phyloP scores from a whole-genome alignment of 495 filamentous ascomycete species.

The Talaromyces trachyspermus region DNA sequence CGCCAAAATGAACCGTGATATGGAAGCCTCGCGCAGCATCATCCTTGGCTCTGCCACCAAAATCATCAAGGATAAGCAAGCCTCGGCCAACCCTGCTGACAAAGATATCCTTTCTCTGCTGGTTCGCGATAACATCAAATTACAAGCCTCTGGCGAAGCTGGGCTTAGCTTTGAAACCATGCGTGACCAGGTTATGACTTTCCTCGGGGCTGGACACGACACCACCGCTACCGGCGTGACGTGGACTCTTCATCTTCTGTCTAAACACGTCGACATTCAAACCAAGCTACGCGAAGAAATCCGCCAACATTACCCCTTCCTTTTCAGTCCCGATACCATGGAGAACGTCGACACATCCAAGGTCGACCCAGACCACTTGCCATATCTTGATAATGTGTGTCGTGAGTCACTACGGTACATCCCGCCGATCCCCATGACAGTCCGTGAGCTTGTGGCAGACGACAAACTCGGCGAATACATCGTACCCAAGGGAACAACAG shows the following conservation, averaged over 20 bases:
- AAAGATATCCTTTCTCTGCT: slow-evolving; percentile 43
- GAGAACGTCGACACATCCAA: slow-evolving; percentile 9
- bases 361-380: slow-evolving; percentile 25
- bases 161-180: slow-evolving; percentile 35
- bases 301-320: slow-evolving; percentile 14
- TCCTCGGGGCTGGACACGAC: slow-evolving; percentile 20
- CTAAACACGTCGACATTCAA: slow-evolving; percentile 18
- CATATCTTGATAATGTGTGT: slow-evolving; percentile 42
- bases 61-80: slow-evolving; percentile 29
- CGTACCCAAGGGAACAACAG: slow-evolving; percentile 14
- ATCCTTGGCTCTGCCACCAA: slow-evolving; percentile 28
- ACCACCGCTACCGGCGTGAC: slow-evolving; percentile 20
- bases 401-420: slow-evolving; percentile 42
- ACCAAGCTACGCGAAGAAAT: slow-evolving; percentile 18
- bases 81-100: slow-evolving; percentile 21
- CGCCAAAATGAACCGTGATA: slow-evolving; percentile 37
- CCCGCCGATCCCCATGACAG: slow-evolving; percentile 35
- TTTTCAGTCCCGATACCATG: slow-evolving; percentile 11
- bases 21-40: slow-evolving; percentile 30
- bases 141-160: slow-evolving; percentile 26
- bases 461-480: slow-evolving; percentile 15
- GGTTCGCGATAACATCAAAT: slow-evolving; percentile 29
- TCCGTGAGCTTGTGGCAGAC: slow-evolving; percentile 16
- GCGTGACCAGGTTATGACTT: slow-evolving; percentile 42
- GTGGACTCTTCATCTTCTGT: slow-evolving; percentile 19